phyloP scores from a whole-genome alignment of 2,329 filamentous ascomycete species.

The Beauveria sp. region DNA sequence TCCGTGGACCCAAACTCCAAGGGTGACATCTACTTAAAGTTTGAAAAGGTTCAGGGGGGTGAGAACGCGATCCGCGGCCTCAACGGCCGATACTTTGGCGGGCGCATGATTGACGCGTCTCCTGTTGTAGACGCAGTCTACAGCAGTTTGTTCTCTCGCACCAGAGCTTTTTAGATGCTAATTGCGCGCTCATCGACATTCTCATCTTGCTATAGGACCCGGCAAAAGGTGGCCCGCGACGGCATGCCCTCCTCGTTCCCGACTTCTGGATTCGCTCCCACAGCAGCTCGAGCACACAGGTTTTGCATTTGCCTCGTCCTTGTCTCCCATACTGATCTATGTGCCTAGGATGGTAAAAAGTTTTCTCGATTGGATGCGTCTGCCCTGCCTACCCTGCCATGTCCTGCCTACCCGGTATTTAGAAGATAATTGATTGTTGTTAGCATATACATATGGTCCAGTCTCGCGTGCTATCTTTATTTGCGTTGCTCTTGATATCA shows the following conservation, averaged over 20 bases:
- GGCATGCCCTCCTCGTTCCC: background rate
- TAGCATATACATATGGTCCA: background rate
- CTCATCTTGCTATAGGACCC: constrained; percentile 8
- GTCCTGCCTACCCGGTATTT: background rate
- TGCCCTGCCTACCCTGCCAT: background rate
- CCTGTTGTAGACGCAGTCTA: constrained; percentile 98
- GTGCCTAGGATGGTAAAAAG: constrained; percentile 12
- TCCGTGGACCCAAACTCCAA: constrained; percentile 86
- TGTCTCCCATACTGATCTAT: constrained; percentile 12
- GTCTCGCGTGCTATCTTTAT: background rate
- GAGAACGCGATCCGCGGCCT: constrained; percentile 97
- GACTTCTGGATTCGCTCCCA: background rate
- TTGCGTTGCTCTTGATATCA: background rate
- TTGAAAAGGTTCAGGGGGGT: constrained; percentile 88
- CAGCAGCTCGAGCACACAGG: constrained; percentile 9
- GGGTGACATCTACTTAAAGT: constrained; percentile 98
- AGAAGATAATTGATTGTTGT: background rate
- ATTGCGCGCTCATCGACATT: constrained; percentile 6
- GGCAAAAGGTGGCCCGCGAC: background rate
- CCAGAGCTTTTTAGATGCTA: constrained; percentile 61
- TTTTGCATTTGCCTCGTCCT: constrained; percentile 11
- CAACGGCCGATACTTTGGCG: constrained; percentile 93
- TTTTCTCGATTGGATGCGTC: too few relatives aligned
- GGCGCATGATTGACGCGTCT: constrained; percentile 84
- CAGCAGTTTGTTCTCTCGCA: constrained; percentile 88